Base-by-base conservation (phyloP, 352 stramenopile species). In the Phytophthora ohioensis region DNA sequence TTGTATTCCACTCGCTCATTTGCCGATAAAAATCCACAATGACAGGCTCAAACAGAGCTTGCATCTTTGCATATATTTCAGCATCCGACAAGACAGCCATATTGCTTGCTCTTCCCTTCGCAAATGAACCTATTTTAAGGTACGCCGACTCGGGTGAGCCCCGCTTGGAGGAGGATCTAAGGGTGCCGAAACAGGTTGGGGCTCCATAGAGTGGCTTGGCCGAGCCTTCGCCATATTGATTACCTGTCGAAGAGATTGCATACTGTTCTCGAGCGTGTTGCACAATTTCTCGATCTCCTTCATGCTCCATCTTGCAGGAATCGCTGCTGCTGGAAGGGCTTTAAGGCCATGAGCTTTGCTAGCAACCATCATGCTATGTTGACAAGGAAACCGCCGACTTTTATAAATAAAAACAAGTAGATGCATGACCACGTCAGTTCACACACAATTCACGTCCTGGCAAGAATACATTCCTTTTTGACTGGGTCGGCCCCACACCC, bases 361-460 rank as follows among this genome's bases (percentile, higher is more conserved):
- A 32, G 15, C 7, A 13, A 57, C 51, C 51, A 57, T 34, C 51
- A 57, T 35, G 17, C 45, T 5, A n/a, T 45, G 51, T 45, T 45
- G 51, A 13, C 35, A 57, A 12, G 35, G 35, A 13, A 46, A 2
- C 1, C 51, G 51, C 0, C 51, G 51, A 35, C 51, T 46, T 12
- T 57, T 57, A n/a, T 46, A 57, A 35, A 57, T 46, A 5, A 21
- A 17, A 21, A 21, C 17, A 43, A 4, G n/a, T n/a, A 45, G 8
- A 15, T 43, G 49, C 15, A 45, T 32, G 49, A 32, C 49, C 34
- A 57, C 47, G 7, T 27, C 3, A 36, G 27, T 54, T 3, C 8
- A 41, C 11, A 10, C 11, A 27, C 5, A 3, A 38, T 17, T 17
- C 27, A 2, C 32, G 27, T 21, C 47, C 27, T 3, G 30, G 11